Conservation (phyloP, 2,329 filamentous ascomycete species). For the Colletotrichum sp. region DNA sequence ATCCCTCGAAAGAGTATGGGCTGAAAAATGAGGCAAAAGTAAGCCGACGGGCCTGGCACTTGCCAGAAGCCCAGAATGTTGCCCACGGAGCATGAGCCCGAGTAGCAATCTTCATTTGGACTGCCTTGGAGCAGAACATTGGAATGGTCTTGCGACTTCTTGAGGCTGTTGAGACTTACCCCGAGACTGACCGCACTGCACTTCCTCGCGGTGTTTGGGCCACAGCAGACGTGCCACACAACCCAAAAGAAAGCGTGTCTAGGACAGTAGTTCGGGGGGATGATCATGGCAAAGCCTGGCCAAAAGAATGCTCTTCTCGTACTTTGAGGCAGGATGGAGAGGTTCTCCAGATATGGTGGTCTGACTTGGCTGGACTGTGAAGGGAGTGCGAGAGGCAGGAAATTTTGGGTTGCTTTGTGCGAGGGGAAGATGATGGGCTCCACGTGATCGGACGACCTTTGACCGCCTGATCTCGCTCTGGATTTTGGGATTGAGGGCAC, state of each 20-base stretch:
- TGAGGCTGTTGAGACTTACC: not conserved
- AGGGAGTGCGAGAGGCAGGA: not conserved
- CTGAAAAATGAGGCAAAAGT: not conserved
- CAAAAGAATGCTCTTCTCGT: not conserved
- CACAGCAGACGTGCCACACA: rapidly evolving
- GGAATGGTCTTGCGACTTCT: not conserved
- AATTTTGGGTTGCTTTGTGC: not conserved
- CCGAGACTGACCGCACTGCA: not conserved
- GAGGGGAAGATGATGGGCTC: not conserved
- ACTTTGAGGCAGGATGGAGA: rapidly evolving
- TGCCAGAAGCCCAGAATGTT: not conserved
- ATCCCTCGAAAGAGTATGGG: not conserved
- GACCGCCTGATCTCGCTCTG: rapidly evolving
- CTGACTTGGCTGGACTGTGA: not conserved
- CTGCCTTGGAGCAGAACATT: rapidly evolving
- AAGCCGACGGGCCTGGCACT: not conserved
- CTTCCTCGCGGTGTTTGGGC: not conserved
- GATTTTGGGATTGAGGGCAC: rapidly evolving
- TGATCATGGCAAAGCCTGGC: not conserved
- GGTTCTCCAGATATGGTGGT: not conserved
- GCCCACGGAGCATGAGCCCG: not conserved
- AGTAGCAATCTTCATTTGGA: not conserved
- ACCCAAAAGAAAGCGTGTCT: rapidly evolving
- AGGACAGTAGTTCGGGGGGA: not conserved
- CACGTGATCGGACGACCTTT: not conserved